Percentiles rank a stretch among this genome's conserved stretches.
These are phyloP conservation scores for Nematocida homosporus DNA, from an alignment of 371 early-diverging fungal genomes.

Conservation along the genomic window DNA sequence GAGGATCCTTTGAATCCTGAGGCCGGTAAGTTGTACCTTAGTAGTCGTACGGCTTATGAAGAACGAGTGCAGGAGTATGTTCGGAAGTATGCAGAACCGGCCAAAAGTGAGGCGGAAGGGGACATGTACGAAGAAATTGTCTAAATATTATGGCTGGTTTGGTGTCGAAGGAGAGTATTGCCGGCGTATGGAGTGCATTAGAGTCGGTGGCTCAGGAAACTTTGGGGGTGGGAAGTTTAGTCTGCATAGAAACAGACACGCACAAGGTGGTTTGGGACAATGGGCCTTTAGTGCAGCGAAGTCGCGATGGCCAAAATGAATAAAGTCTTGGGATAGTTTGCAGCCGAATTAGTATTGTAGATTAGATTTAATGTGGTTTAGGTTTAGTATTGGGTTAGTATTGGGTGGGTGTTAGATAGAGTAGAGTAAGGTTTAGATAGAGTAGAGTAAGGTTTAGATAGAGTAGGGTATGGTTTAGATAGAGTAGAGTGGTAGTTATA, in stretches of 20 bases:
- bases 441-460: too few relatives aligned
- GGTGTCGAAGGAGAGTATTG: constrained; percentile 3
- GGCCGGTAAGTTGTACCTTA: constrained; percentile 89
- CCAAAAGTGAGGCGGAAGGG: constrained; percentile 12
- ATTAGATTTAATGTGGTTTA: too few relatives aligned
- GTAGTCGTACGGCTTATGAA: constrained; percentile 82
- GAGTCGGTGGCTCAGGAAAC: constrained; percentile 38
- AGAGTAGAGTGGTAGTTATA: too few relatives aligned
- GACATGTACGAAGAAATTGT: constrained; percentile 52
- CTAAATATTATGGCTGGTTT: constrained; percentile 26
- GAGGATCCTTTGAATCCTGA: constrained; percentile 98
- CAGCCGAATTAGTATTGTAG: too few relatives aligned
- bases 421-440: too few relatives aligned
- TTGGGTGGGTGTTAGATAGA: too few relatives aligned
- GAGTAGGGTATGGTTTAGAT: too few relatives aligned
- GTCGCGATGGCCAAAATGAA: background rate
- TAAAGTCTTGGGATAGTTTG: background rate
- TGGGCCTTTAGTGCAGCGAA: background rate
- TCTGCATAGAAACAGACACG: constrained; percentile 1
- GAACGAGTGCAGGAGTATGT: constrained; percentile 58
- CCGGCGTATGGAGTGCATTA: constrained; percentile 33
- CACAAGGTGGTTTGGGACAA: background rate
- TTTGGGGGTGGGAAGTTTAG: constrained; percentile 3
- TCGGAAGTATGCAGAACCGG: constrained; percentile 56
- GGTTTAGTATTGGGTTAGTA: too few relatives aligned